A percentile compares a stretch with the other conserved stretches of the same genome.
Conservation (phyloP, 208 protist species). For the Trypanosoma scelopori region DNA sequence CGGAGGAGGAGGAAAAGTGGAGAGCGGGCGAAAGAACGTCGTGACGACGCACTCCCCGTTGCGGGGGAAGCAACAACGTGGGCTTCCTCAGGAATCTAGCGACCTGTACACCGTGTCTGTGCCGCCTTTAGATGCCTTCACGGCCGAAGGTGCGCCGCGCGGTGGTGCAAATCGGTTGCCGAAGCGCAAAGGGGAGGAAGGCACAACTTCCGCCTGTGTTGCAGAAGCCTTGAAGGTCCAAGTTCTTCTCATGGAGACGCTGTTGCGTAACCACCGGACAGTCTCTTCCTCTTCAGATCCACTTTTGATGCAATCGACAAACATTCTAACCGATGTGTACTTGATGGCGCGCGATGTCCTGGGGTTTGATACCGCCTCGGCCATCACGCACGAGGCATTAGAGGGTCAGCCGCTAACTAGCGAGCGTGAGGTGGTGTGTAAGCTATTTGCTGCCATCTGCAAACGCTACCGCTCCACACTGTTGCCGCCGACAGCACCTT, state of each 20-base stretch:
- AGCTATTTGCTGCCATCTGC: constrained; percentile 14
- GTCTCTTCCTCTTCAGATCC: constrained; percentile 3
- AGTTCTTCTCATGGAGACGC: constrained; percentile 17
- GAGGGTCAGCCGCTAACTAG: neutral
- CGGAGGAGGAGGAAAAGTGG: neutral
- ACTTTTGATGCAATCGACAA: constrained; percentile 19
- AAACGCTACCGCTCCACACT: constrained; percentile 1
- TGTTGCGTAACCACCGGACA: constrained; percentile 15
- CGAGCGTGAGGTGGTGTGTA: constrained; percentile 18
- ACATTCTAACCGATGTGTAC: constrained; percentile 26
- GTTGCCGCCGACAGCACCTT: no score
- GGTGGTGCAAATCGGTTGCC: neutral
- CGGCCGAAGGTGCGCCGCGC: neutral
- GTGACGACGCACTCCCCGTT: no score
- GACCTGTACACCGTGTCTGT: neutral
- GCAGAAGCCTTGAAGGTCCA: constrained; percentile 13
- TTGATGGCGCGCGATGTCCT: constrained; percentile 17
- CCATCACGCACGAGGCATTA: constrained; percentile 17
- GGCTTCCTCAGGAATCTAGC: neutral
- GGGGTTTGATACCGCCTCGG: neutral
- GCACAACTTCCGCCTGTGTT: neutral
- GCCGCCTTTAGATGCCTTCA: neutral
- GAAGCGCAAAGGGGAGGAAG: neutral
- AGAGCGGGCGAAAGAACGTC: neutral
- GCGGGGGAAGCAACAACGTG: neutral